Base-by-base conservation (phyloP, 306 rosid genomes). In the Clitoria ternatea region DNA sequence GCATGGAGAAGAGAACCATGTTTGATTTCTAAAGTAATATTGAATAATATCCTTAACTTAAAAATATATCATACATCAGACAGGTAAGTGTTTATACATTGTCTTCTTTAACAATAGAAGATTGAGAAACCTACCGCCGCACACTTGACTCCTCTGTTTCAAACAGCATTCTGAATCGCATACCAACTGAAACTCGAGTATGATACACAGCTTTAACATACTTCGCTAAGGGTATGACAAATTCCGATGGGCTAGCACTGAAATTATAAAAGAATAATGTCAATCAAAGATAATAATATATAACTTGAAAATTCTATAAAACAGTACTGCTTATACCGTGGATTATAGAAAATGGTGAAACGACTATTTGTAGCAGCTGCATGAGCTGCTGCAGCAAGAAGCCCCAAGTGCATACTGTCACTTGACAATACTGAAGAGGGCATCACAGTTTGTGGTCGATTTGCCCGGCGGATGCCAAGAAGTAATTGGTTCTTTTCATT, bases 351-450 rank as follows among this genome's bases (percentile, higher is more conserved):
- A 80, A 94, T 91, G 72, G 97, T 91, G 84, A 94, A 94, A 30
- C 91, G 99, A 57, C 99, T 94, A 48, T 85, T 94, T 62, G 99
- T 94, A 57, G 96, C 88, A 77, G 99, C 99, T 57, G 99, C 99
- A 53, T 94, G 99, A 56, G 99, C 99, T 72, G 99, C 99, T 12
- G 99, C 99, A 64, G 99, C 99, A 79, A 94, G 97, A 84, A 94
- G 99, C 68, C 99, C 99, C 74, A 94, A 77, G 82, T 94, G 99
- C 99, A 94, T 94, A 83, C 99, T 94, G 61, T 94, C 99, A 69
- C 99, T 94, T 23, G 99, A 94, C 71, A 94, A 84, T 65, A 94
- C 99, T 9, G 97, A 94, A 7, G 99, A 94, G 53, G 99, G 99
- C 97, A 94, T 91, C 79, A 91, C 96, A 49, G 99, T 87, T 68